These are phyloP conservation scores for Polygonum aviculare DNA, from an alignment of 148 eudicot species.

Conservation along the genomic window DNA sequence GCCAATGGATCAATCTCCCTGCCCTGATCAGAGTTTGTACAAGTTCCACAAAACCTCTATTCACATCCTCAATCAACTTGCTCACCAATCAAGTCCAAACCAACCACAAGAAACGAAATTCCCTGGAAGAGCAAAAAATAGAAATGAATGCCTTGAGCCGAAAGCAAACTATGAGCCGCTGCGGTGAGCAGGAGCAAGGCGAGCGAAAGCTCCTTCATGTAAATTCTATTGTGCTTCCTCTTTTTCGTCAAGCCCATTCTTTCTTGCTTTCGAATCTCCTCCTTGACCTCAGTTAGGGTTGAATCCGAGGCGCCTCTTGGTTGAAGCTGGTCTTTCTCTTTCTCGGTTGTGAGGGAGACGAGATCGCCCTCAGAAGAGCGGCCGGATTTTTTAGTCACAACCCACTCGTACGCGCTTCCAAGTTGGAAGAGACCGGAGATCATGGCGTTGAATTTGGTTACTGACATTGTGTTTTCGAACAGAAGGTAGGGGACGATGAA, in stretches of 20 bases:
- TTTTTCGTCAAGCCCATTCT: slow-evolving; percentile 12
- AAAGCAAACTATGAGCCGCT: slow-evolving; percentile 18
- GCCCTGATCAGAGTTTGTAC: not conserved
- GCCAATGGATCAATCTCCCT: not conserved
- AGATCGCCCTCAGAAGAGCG: slow-evolving; percentile 28
- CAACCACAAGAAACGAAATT: slow-evolving; percentile 20
- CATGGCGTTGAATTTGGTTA: slow-evolving; percentile 37
- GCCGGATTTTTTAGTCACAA: slow-evolving; percentile 32
- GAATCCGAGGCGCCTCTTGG: slow-evolving; percentile 15
- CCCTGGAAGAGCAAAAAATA: slow-evolving; percentile 28
- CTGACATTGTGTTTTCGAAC: slow-evolving; percentile 33
- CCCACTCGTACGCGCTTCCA: slow-evolving; percentile 29
- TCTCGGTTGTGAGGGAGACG: not conserved
- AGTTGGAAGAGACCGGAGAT: slow-evolving; percentile 29
- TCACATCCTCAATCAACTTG: slow-evolving; percentile 13
- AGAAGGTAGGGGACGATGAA: slow-evolving; percentile 29
- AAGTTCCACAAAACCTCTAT: not conserved
- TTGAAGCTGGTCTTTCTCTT: not conserved
- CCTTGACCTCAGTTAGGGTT: slow-evolving; percentile 28
- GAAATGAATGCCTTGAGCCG: slow-evolving; percentile 25
- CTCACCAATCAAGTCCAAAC: slow-evolving; percentile 26
- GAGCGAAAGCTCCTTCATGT: slow-evolving; percentile 20
- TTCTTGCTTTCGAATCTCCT: slow-evolving; percentile 25
- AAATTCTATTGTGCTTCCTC: slow-evolving; percentile 25
- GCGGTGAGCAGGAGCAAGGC: slow-evolving; percentile 23